phyloP scores from a whole-genome alignment of 768 basidiomycete species.

The Mycena galericulata region DNA sequence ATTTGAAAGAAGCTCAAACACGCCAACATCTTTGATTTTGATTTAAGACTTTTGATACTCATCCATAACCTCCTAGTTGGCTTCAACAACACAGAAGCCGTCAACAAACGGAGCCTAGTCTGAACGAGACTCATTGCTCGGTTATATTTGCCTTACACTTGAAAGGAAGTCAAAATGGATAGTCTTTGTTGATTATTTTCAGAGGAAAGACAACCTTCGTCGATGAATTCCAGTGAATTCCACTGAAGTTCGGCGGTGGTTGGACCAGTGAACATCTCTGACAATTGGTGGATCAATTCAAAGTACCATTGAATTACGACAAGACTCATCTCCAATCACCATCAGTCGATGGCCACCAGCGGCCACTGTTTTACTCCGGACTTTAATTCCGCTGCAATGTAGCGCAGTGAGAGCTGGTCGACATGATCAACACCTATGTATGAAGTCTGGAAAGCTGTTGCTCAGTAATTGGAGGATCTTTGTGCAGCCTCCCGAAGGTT shows the following conservation, averaged over 20 bases:
- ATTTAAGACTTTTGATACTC: not conserved
- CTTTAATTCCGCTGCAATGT: no score
- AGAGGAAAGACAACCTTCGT: conserved; percentile 2
- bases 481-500: conserved; percentile 6
- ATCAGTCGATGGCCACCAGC: not conserved
- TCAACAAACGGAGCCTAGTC: not conserved
- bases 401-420: no score
- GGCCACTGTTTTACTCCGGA: no score
- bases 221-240: not conserved
- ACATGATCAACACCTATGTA: not conserved
- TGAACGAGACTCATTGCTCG: not conserved
- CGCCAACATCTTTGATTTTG: no score
- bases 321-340: not conserved
- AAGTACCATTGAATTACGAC: not conserved
- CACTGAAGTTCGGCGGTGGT: not conserved
- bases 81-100: not conserved
- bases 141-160: not conserved
- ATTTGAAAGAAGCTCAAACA: not conserved
- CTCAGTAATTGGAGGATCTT: not conserved
- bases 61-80: not conserved
- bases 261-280: not conserved
- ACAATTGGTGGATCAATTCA: not conserved
- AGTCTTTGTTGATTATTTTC: conserved; percentile 4
- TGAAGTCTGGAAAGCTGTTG: not conserved
- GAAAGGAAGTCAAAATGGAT: not conserved